A percentile compares a stretch with the other conserved stretches of the same genome.
These are phyloP conservation scores for Tulasnella sp. DNA, from an alignment of 768 basidiomycete species.

Conservation along the genomic window DNA sequence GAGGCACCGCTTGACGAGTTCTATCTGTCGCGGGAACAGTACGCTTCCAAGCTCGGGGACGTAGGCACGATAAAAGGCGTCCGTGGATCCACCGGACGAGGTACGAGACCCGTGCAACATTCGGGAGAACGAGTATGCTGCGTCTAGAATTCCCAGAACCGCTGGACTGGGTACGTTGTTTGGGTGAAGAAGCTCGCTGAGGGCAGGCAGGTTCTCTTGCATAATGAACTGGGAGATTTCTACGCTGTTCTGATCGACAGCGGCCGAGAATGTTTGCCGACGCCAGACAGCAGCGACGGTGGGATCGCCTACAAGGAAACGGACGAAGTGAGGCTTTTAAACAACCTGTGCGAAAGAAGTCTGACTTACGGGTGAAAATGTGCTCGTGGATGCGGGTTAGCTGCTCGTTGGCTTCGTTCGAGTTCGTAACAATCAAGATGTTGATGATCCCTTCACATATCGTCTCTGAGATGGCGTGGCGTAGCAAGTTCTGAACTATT, in stretches of 20 bases:
- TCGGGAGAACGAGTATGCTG: conserved; percentile 71
- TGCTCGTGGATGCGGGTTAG: conserved; percentile 83
- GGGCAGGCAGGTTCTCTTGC: conserved; percentile 59
- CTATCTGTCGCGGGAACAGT: conserved; percentile 70
- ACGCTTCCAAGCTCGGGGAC: conserved; percentile 72
- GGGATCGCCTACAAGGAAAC: conserved; percentile 52
- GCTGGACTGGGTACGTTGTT: conserved; percentile 19
- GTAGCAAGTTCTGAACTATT: conserved; percentile 68
- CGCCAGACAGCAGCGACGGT: conserved; percentile 88
- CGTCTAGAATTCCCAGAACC: conserved; percentile 53
- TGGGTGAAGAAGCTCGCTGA: conserved; percentile 45
- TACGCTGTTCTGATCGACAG: conserved; percentile 66
- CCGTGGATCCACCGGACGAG: conserved; percentile 40
- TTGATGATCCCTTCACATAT: conserved; percentile 70
- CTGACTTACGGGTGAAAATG: conserved; percentile 66
- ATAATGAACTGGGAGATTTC: conserved; percentile 63
- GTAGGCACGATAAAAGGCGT: conserved; percentile 80
- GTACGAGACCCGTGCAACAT: conserved; percentile 69
- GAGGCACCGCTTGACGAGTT: conserved; percentile 74
- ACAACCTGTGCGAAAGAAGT: not conserved
- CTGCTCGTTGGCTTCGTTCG: conserved; percentile 74
- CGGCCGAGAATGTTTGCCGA: conserved; percentile 80
- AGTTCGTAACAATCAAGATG: conserved; percentile 79
- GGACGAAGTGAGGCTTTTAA: not conserved
- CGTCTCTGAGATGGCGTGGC: conserved; percentile 72